These are phyloP conservation scores for Mycena galericulata DNA, from an alignment of 768 basidiomycete genomes.

Conservation along the genomic window DNA sequence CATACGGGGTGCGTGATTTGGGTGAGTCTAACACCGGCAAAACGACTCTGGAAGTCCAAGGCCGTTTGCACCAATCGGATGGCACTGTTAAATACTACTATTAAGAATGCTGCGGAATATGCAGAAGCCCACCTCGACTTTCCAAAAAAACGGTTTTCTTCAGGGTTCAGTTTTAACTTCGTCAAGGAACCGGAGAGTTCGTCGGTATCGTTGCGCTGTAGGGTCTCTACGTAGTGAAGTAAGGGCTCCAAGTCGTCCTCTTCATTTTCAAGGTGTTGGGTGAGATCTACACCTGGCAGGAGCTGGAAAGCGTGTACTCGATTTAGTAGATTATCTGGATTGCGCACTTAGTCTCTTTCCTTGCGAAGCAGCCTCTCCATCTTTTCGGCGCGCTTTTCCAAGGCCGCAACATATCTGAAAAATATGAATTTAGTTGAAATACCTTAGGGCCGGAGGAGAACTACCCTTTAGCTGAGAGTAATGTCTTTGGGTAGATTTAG, in stretches of 20 bases:
- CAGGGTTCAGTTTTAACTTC: constrained; percentile 53
- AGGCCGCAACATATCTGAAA: constrained; percentile 69
- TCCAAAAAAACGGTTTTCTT: constrained; percentile 60
- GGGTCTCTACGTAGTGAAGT: constrained; percentile 46
- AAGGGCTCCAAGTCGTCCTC: constrained; percentile 29
- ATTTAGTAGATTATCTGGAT: background rate
- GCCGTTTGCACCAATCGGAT: constrained; percentile 67
- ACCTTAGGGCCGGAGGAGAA: background rate
- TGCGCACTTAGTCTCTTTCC: background rate
- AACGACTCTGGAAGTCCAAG: constrained; percentile 59
- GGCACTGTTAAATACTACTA: constrained; percentile 47
- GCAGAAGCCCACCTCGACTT: constrained; percentile 46
- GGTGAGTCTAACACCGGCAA: constrained; percentile 1
- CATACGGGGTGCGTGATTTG: constrained; percentile 45
- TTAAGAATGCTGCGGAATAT: background rate
- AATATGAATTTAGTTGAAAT: background rate
- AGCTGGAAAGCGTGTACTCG: constrained; percentile 37
- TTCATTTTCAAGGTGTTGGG: constrained; percentile 63
- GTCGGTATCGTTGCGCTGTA: constrained; percentile 53
- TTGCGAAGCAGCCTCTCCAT: constrained; percentile 71
- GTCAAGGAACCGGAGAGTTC: constrained; percentile 37
- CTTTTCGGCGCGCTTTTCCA: constrained; percentile 70
- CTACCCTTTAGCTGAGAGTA: constrained; percentile 73
- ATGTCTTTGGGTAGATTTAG: constrained; percentile 46
- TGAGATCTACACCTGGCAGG: constrained; percentile 75